Conservation (phyloP, 2,329 filamentous ascomycete species). For the Fusarium agapanthi region DNA sequence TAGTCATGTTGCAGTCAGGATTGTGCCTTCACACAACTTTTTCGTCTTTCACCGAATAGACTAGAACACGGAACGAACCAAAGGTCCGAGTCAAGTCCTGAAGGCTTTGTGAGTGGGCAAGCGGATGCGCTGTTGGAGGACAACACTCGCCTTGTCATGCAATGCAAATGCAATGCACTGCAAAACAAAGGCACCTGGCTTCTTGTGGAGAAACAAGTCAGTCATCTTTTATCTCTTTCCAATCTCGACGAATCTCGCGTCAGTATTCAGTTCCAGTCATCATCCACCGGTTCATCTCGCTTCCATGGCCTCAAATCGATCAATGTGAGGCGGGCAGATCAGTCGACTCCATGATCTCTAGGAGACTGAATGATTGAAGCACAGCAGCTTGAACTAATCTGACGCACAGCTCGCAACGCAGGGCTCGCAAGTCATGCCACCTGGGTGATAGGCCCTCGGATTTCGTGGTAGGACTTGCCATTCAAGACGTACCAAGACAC, state of each 20-base stretch:
- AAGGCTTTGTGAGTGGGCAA: conserved; percentile 18
- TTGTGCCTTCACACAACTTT: conserved; percentile 11
- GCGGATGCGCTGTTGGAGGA: conserved; percentile 25
- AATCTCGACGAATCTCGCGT: conserved; percentile 34
- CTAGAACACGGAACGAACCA: background rate
- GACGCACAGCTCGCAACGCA: conserved; percentile 41
- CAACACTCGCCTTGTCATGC: conserved; percentile 31
- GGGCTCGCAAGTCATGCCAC: conserved; percentile 44
- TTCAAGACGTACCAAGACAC: conserved; percentile 5
- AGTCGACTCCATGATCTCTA: conserved; percentile 7
- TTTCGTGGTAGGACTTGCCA: background rate
- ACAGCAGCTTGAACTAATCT: conserved; percentile 24
- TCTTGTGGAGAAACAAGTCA: conserved; percentile 23
- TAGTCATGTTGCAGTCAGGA: conserved; percentile 11
- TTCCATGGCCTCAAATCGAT: conserved; percentile 25
- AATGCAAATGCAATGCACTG: conserved; percentile 35
- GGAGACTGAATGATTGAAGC: conserved; percentile 24
- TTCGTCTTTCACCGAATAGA: conserved; percentile 6
- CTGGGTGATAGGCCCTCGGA: background rate
- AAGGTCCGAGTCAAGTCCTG: background rate
- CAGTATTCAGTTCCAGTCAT: conserved; percentile 17
- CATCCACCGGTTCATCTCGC: conserved; percentile 28
- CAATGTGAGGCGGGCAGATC: conserved; percentile 29
- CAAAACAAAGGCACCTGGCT: conserved; percentile 22
- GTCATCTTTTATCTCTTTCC: conserved; percentile 5